These are phyloP conservation scores for Dalechampia spathulata DNA, from an alignment of 441 rosid genomes.

Conservation along the genomic window DNA sequence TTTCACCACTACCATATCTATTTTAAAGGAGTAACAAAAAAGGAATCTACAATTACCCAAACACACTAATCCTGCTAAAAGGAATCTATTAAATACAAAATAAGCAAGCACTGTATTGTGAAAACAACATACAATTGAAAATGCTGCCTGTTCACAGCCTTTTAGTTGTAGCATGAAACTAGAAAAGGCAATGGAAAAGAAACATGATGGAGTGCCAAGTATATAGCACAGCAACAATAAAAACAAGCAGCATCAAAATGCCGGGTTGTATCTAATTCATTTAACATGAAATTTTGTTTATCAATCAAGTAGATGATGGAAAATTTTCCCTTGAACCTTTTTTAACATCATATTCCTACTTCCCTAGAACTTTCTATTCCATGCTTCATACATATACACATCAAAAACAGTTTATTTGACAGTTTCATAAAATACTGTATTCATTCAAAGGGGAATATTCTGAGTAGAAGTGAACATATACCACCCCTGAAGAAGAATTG, in stretches of 20 bases:
- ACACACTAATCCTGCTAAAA: no score
- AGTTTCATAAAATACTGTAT: not conserved
- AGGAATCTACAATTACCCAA: no score
- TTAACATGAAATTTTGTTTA: no score
- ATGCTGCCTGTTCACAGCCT: not conserved
- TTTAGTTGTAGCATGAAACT: not conserved
- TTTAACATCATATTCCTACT: not conserved
- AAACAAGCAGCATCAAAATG: no score
- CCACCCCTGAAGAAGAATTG: conserved; percentile 70
- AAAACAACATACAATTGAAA: not conserved
- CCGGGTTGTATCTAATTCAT: no score
- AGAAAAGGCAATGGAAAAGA: no score
- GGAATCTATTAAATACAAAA: not conserved
- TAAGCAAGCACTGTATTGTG: not conserved
- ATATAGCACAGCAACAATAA: not conserved
- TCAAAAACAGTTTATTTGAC: not conserved
- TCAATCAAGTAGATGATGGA: no score
- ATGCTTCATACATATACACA: not conserved
- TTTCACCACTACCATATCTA: no score
- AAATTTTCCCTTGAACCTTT: not conserved
- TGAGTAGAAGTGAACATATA: conserved; percentile 22
- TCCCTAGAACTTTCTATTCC: not conserved
- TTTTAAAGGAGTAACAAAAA: no score
- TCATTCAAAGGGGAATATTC: not conserved
- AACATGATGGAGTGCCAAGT: not conserved